Conservation (phyloP, 2,329 filamentous ascomycete species). For the Ophiocordyceps australis region DNA sequence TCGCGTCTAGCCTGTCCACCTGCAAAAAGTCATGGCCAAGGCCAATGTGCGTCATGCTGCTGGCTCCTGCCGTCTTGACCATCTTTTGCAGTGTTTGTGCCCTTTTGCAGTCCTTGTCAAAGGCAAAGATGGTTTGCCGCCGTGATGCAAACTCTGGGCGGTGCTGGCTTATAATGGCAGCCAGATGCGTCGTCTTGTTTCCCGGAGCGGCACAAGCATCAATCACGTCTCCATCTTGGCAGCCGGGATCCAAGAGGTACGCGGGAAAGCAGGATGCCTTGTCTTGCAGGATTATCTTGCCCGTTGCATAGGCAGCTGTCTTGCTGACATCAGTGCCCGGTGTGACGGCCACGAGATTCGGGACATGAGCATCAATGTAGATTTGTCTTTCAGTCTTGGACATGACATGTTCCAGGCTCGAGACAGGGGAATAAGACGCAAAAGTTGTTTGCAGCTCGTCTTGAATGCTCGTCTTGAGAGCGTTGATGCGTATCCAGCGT, state of each 20-base stretch:
- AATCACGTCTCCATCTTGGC: slow-evolving; percentile 58
- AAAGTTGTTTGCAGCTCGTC: slow-evolving; percentile 65
- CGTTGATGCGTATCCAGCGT: slow-evolving; percentile 86
- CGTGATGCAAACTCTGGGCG: slow-evolving; percentile 15
- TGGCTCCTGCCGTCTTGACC: slow-evolving; percentile 60
- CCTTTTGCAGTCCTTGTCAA: slow-evolving; percentile 56
- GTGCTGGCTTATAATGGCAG: slow-evolving; percentile 45
- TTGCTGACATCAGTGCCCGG: slow-evolving; percentile 54
- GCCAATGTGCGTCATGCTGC: slow-evolving; percentile 46
- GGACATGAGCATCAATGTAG: slow-evolving; percentile 64
- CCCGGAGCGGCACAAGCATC: slow-evolving; percentile 90
- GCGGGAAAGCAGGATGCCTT: slow-evolving; percentile 96
- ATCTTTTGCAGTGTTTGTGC: slow-evolving; percentile 69
- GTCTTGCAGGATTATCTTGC: slow-evolving; percentile 79
- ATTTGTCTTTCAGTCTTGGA: slow-evolving; percentile 27
- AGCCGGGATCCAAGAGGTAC: slow-evolving; percentile 56
- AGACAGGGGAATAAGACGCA: slow-evolving; percentile 36
- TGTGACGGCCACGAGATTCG: slow-evolving; percentile 65
- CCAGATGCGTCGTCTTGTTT: slow-evolving; percentile 92
- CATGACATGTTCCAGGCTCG: slow-evolving; percentile 37
- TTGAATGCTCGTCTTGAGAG: slow-evolving; percentile 50
- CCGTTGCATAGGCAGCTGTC: slow-evolving; percentile 53
- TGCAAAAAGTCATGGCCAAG: slow-evolving; percentile 68
- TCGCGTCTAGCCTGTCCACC: slow-evolving; percentile 42
- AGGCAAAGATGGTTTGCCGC: slow-evolving; percentile 45